Base-by-base conservation (phyloP, 306 rosid genomes). In the Dalbergia cochinchinensis region DNA sequence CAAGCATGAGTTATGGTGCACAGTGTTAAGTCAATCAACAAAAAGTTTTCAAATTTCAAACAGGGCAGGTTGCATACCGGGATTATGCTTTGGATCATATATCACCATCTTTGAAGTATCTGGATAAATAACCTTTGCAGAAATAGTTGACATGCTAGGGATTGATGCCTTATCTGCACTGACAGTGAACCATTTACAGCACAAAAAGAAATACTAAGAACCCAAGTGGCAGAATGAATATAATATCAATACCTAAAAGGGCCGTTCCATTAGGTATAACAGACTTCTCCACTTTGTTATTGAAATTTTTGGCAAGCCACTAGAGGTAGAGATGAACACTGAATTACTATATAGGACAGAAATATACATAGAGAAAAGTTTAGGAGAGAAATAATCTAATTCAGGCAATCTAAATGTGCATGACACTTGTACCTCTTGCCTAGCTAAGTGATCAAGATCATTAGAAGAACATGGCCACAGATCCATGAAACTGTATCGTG, bases 401-500 rank as follows among this genome's bases (percentile, higher is more conserved):
- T 41, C 5, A 50, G 18, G 61, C 48, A 50, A 47, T 82, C 55
- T 14, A 81, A 57, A 59, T 67, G 77, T 54, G 78, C 35, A 53
- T 11, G 48, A 83, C 11, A 39, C 35, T 13, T 15, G 76, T 91
- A 95, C 99, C 99, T 95, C 94, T 81, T 91, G 96, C 48, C 91
- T 83, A 20, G 94, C 48, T 81, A 95, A 90, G 85, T 89, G 89
- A 80, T 95, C 98, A 86, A 95, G 90, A 73, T 91, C 97, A 78
- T 84, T 89, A 9, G 95, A 83, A 50, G 96, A 76, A 87, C 99
- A 90, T 4, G 99, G 99, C 99, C 98, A 91, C 62, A 92, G 91
- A 78, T 92, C 99, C 99, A 89, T 92, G 80, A 91, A 95, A 83
- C 94, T 91, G 79, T 95, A 95, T 34, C 98, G 92, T 44, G 97